Conservation (phyloP, 2,329 filamentous ascomycete species). For the Onygena corvina region DNA sequence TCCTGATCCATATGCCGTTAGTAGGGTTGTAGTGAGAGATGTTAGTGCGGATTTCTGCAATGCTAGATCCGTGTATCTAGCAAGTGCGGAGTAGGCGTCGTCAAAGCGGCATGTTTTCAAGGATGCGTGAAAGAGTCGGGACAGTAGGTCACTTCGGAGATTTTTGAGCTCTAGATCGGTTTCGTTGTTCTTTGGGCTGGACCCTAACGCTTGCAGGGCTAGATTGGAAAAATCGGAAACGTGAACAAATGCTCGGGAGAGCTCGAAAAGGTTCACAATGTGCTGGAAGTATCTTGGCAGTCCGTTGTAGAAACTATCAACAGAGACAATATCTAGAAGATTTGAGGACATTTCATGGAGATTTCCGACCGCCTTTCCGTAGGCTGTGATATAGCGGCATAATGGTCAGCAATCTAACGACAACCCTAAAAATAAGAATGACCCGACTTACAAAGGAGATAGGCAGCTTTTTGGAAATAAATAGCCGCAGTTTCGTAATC, state of each 20-base stretch:
- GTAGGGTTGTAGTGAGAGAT: constrained; percentile 46
- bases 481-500: constrained; percentile 61
- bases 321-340: constrained; percentile 65
- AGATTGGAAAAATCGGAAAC: constrained; percentile 73
- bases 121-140: constrained; percentile 71
- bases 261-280: constrained; percentile 70
- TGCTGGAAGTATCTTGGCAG: constrained; percentile 78
- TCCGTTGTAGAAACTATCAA: constrained; percentile 55
- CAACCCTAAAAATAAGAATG: background rate
- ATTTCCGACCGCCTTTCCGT: constrained; percentile 35
- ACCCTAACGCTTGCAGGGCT: constrained; percentile 51
- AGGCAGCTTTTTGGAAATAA: constrained; percentile 71
- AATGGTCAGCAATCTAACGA: constrained; percentile 8
- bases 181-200: constrained; percentile 23
- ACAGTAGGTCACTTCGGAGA: constrained; percentile 59
- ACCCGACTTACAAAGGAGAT: constrained; percentile 64
- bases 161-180: constrained; percentile 27
- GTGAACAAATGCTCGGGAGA: constrained; percentile 61
- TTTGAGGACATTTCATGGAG: constrained; percentile 41
- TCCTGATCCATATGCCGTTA: constrained; percentile 31
- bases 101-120: constrained; percentile 69
- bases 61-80: constrained; percentile 57
- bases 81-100: constrained; percentile 66
- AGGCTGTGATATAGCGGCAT: constrained; percentile 22
- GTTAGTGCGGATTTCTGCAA: constrained; percentile 61